phyloP scores from a whole-genome alignment of 306 rosid genomes.

The Cucumis sativus region DNA sequence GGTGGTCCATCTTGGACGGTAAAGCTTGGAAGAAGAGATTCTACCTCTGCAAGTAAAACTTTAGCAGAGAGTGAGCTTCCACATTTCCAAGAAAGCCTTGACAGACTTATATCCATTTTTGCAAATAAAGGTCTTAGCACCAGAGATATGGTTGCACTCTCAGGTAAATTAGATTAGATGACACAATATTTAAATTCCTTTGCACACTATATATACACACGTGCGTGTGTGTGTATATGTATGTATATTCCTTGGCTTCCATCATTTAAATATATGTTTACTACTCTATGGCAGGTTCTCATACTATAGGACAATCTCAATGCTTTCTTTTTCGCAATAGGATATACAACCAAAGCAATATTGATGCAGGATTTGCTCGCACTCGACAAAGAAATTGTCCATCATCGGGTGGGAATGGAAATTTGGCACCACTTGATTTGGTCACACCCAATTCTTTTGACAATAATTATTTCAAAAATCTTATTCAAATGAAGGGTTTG shows the following conservation, averaged over 20 bases:
- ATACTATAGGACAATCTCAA: slow-evolving; percentile 14
- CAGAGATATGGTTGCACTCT: not conserved
- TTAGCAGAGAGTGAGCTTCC: slow-evolving; percentile 3
- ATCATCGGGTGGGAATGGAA: slow-evolving; percentile 25
- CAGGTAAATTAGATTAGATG: too few relatives aligned
- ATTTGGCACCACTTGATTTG: slow-evolving; percentile 42
- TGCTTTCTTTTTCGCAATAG: slow-evolving; percentile 4
- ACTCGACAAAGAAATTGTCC: slow-evolving; percentile 28
- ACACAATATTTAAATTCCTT: too few relatives aligned
- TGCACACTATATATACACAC: too few relatives aligned
- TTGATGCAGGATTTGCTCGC: slow-evolving; percentile 18
- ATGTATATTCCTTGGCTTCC: too few relatives aligned
- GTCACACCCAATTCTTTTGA: slow-evolving; percentile 44
- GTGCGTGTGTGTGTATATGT: too few relatives aligned
- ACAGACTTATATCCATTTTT: not conserved
- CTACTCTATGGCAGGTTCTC: not conserved
- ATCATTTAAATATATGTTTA: too few relatives aligned
- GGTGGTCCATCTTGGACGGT: slow-evolving; percentile 40
- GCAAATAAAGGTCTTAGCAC: not conserved
- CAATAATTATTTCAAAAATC: slow-evolving; percentile 39
- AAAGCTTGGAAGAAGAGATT: slow-evolving; percentile 12
- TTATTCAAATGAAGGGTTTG: slow-evolving; percentile 40
- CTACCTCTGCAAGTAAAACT: not conserved
- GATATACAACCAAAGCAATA: slow-evolving; percentile 10
- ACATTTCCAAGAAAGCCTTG: not conserved